phyloP scores from a whole-genome alignment of 2,329 filamentous ascomycete genomes.

The Aspergillus proliferans region DNA sequence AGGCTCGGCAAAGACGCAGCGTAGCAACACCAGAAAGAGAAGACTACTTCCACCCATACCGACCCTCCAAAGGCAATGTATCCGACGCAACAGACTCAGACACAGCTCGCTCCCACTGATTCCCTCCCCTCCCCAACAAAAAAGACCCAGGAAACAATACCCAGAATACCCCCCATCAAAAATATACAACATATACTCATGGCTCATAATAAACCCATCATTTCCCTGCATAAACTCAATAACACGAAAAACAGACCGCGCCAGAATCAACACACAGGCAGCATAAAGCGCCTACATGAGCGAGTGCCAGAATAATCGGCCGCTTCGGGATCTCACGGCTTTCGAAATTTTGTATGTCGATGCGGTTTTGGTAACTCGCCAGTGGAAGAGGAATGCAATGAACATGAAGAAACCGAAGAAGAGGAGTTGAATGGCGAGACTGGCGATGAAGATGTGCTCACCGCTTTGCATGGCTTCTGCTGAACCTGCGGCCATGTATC shows the following conservation, averaged over 20 bases:
- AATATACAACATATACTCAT: constrained; percentile 27
- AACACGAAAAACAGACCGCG: constrained; percentile 28
- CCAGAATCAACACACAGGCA: constrained; percentile 23
- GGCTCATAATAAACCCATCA: constrained; percentile 23
- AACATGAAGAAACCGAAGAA: constrained; percentile 54
- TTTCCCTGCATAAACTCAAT: constrained; percentile 27
- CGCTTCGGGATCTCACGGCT: neutral
- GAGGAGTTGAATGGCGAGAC: constrained; percentile 53
- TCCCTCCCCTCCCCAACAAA: neutral
- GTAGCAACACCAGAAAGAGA: too few species aligned
- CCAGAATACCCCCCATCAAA: constrained; percentile 22
- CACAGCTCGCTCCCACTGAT: neutral
- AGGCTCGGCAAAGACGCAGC: too few species aligned
- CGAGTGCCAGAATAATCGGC: constrained; percentile 7
- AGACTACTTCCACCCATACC: too few species aligned
- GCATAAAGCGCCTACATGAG: constrained; percentile 17
- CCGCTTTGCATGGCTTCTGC: constrained; percentile 13
- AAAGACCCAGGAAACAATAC: neutral
- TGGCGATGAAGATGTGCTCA: constrained; percentile 47
- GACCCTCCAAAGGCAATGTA: too few species aligned
- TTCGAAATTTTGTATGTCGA: neutral
- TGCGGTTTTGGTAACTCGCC: constrained; percentile 18
- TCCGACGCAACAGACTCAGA: too few species aligned
- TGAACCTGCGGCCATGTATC: constrained; percentile 20
- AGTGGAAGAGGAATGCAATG: constrained; percentile 47